phyloP scores from a whole-genome alignment of 78 protist species.

The Emiliania huxleyi region DNA sequence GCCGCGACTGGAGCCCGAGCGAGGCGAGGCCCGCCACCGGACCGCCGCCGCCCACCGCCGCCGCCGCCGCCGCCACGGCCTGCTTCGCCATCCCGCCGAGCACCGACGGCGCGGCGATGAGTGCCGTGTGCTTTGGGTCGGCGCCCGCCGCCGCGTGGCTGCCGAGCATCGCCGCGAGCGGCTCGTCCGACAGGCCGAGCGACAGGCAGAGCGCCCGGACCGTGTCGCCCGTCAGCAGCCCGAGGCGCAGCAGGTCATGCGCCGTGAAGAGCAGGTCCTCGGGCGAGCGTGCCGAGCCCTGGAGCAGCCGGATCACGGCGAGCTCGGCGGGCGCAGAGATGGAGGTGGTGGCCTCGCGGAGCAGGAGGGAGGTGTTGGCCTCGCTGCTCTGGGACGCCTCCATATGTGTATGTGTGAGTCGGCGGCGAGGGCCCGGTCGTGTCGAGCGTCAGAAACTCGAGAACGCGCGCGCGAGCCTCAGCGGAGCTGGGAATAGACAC shows the following conservation, averaged over 20 bases:
- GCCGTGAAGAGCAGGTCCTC: neutral
- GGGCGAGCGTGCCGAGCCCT: neutral
- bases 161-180: neutral
- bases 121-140: neutral
- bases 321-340: neutral
- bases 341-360: too few relatives aligned
- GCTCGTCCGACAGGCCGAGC: neutral
- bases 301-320: neutral
- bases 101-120: neutral
- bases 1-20: neutral
- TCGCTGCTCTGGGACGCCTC: too few relatives aligned
- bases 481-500: too few relatives aligned
- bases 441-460: too few relatives aligned
- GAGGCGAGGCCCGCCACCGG: neutral
- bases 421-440: too few relatives aligned
- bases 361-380: too few relatives aligned
- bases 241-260: neutral
- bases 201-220: neutral
- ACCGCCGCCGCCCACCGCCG: neutral
- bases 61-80: neutral
- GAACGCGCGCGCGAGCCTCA: too few relatives aligned
- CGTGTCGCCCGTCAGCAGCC: neutral
- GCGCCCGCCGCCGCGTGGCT: neutral
- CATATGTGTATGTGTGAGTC: too few relatives aligned
- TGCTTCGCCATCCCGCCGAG: neutral